These are phyloP conservation scores for Arthrobotrys conoides DNA, from an alignment of 2,329 filamentous ascomycete genomes.

Conservation along the genomic window DNA sequence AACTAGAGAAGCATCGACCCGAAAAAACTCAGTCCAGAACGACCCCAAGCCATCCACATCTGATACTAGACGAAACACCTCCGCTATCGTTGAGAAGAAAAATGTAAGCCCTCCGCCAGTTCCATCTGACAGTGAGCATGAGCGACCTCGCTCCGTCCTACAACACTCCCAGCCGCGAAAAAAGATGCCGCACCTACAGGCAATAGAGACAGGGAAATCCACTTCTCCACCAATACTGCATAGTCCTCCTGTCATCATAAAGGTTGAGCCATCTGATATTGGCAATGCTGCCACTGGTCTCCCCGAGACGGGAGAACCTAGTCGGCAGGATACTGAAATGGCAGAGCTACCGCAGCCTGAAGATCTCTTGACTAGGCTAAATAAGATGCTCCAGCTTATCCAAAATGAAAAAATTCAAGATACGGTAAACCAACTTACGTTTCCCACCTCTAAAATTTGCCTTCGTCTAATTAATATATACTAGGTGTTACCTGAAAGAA, in stretches of 20 bases:
- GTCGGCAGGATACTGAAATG: not conserved
- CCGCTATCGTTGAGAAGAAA: not conserved
- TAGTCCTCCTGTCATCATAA: not conserved
- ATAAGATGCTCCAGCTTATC: conserved; percentile 8
- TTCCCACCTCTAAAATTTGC: not conserved
- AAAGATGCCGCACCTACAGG: not conserved
- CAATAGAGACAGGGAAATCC: not conserved
- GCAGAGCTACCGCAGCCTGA: not conserved
- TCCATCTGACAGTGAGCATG: not conserved
- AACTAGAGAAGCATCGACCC: not conserved
- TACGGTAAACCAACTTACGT: conserved; percentile 9
- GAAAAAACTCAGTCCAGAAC: not conserved
- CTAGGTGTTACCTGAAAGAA: conserved; percentile 36
- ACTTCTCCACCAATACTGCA: no score
- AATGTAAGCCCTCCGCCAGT: not conserved
- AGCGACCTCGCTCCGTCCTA: not conserved
- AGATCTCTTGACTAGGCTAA: conserved; percentile 25
- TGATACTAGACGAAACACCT: not conserved
- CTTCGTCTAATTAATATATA: not conserved
- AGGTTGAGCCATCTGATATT: not conserved
- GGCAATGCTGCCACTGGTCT: not conserved
- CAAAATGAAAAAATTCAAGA: conserved; percentile 27
- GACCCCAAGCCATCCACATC: not conserved
- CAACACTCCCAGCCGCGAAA: not conserved
- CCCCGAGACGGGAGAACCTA: not conserved